Conservation (phyloP, 1,284 basidiomycete species). For the Mycena sp. region DNA sequence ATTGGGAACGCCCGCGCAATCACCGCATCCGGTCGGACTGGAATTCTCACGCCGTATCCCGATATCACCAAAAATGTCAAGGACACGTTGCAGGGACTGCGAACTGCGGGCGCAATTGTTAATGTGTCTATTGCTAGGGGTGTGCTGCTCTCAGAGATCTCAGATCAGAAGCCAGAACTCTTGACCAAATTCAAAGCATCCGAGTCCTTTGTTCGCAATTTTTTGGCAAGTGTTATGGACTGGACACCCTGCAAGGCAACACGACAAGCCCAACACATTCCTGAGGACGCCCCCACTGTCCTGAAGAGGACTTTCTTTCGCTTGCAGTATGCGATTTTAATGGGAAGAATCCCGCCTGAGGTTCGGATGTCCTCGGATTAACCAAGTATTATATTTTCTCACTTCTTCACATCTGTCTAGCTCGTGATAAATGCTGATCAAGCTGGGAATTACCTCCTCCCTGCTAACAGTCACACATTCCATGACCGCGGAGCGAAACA, state of each 20-base stretch:
- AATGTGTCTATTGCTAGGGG: conserved; percentile 5
- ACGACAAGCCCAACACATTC: conserved; percentile 33
- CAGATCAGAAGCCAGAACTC: background rate
- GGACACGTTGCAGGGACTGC: background rate
- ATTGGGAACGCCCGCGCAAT: background rate
- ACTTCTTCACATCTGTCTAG: background rate
- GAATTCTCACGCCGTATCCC: conserved; percentile 4
- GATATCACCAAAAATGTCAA: background rate
- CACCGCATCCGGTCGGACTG: background rate
- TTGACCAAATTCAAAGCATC: conserved; percentile 8
- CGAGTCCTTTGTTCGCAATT: conserved; percentile 3
- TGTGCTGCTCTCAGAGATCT: conserved; percentile 5
- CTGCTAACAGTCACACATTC: conserved; percentile 32
- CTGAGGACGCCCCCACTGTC: conserved; percentile 31
- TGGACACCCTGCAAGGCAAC: conserved; percentile 29
- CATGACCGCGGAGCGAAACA: conserved; percentile 35
- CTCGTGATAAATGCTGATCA: conserved; percentile 39
- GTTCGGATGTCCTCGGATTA: background rate
- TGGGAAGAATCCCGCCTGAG: conserved; percentile 29
- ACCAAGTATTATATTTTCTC: no score
- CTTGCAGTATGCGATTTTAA: conserved; percentile 30
- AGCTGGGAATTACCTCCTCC: conserved; percentile 32
- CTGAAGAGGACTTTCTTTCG: conserved; percentile 33
- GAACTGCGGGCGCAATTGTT: background rate
- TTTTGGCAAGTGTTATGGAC: conserved; percentile 24